Evolutionary conservation across 73 alveolate species (phyloP).

Genomic region (Paramecium caudatum): DNA sequence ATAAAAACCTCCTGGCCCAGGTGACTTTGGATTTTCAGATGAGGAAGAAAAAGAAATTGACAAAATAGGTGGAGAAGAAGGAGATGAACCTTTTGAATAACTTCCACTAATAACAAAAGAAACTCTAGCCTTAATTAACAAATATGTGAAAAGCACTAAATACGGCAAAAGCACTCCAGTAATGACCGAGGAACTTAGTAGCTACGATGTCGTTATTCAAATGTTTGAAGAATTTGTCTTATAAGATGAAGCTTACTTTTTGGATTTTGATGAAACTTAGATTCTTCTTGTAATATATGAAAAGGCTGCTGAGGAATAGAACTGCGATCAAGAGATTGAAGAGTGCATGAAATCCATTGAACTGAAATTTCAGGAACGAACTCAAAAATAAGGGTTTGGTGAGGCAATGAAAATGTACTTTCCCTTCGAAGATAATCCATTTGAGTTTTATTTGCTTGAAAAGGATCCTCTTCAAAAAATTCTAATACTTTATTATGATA

Average conservation of each 20-base stretch:
- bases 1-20: too few species aligned
- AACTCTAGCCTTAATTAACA: background rate
- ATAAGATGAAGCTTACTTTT: conserved; percentile 45
- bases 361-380: background rate
- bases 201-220: background rate
- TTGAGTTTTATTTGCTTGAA: conserved; percentile 1
- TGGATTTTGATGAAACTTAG: conserved; percentile 41
- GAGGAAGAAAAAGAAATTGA: conserved; percentile 17
- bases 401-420: background rate
- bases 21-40: too few species aligned
- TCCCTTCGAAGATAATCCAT: conserved; percentile 48
- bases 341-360: background rate
- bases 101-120: conserved; percentile 11
- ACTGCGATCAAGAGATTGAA: background rate
- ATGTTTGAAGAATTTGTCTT: conserved; percentile 37
- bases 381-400: background rate
- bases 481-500: background rate
- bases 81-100: too few species aligned
- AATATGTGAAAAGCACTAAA: conserved; percentile 13
- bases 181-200: background rate
- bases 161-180: background rate
- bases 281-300: background rate
- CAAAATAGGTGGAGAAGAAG: too few species aligned
- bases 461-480: background rate
- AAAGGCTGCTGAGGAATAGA: background rate